Evolutionary conservation across 306 rosid genomes (phyloP).

Genomic region (Citrullus amarus): DNA sequence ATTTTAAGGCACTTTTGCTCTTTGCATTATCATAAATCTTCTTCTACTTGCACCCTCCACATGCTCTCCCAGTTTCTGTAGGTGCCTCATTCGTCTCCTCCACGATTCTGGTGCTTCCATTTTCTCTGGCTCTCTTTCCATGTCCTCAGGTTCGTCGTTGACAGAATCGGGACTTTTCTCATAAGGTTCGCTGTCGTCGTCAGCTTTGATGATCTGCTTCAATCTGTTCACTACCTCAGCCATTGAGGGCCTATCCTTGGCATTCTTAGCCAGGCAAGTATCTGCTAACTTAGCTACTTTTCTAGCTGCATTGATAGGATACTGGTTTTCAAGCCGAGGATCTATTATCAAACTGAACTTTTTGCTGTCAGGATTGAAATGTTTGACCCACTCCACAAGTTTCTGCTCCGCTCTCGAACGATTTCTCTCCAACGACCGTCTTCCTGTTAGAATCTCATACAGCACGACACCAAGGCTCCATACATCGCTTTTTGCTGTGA

Average conservation of each 20-base stretch:
- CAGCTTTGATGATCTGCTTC: conserved; percentile 42
- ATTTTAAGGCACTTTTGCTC: conserved; percentile 32
- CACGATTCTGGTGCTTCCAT: conserved; percentile 32
- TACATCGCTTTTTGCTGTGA: conserved; percentile 77
- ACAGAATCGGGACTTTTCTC: conserved; percentile 16
- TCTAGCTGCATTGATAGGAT: conserved; percentile 32
- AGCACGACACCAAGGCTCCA: conserved; percentile 83
- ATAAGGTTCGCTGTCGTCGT: conserved; percentile 18
- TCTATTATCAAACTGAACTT: conserved; percentile 48
- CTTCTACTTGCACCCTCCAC: conserved; percentile 50
- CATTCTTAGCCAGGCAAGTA: conserved; percentile 42
- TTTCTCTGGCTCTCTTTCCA: conserved; percentile 14
- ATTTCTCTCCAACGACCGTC: conserved; percentile 62
- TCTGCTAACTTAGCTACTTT: conserved; percentile 48
- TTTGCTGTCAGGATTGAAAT: conserved; percentile 42
- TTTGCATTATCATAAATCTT: conserved; percentile 60
- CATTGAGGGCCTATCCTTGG: conserved; percentile 68
- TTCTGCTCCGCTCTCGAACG: conserved; percentile 53
- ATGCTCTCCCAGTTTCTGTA: conserved; percentile 69
- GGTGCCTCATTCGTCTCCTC: conserved; percentile 68
- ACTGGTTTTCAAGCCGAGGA: conserved; percentile 46
- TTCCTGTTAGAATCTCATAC: conserved; percentile 64
- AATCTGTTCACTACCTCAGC: conserved; percentile 51
- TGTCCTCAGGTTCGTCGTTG: conserved; percentile 26
- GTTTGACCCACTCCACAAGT: conserved; percentile 84